A percentile compares a stretch with the other conserved stretches of the same genome.
Conservation (phyloP, 2,329 filamentous ascomycete genomes). For the Fusarium sp. region DNA sequence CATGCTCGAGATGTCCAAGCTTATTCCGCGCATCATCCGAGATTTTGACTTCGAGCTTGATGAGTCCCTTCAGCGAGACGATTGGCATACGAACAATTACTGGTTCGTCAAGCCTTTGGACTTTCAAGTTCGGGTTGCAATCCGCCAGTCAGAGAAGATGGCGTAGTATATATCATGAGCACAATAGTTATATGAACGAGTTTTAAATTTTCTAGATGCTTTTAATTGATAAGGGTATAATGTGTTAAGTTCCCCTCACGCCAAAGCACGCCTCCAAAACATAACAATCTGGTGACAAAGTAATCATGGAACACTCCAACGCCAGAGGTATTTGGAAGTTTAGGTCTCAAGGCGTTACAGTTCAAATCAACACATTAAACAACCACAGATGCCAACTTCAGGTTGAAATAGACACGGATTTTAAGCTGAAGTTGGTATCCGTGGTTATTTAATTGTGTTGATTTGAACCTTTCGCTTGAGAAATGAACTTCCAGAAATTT, state of each 20-base stretch:
- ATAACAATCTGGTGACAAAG: background rate
- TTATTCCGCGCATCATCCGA: slow-evolving; percentile 35
- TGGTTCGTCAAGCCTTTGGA: slow-evolving; percentile 38
- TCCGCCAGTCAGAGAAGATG: background rate
- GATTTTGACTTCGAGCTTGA: slow-evolving; percentile 40
- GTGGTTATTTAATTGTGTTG: background rate
- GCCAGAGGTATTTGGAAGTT: background rate
- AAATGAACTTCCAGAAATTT: background rate
- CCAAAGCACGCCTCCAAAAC: too few relatives aligned
- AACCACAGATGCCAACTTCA: background rate
- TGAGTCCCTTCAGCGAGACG: background rate
- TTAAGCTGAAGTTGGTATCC: background rate
- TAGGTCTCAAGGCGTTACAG: accelerated
- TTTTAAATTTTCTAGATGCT: background rate
- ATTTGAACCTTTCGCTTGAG: background rate
- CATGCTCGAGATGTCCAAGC: slow-evolving; percentile 44
- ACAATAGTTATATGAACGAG: background rate
- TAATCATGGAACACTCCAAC: accelerated
- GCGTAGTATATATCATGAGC: accelerated
- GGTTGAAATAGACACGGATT: background rate
- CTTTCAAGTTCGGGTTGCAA: background rate
- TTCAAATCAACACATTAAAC: background rate
- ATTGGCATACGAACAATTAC: slow-evolving; percentile 29
- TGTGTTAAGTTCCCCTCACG: too few relatives aligned
- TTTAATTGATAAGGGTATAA: background rate